Conservation (phyloP, 73 alveolate species). For the Paramecium caudatum region DNA sequence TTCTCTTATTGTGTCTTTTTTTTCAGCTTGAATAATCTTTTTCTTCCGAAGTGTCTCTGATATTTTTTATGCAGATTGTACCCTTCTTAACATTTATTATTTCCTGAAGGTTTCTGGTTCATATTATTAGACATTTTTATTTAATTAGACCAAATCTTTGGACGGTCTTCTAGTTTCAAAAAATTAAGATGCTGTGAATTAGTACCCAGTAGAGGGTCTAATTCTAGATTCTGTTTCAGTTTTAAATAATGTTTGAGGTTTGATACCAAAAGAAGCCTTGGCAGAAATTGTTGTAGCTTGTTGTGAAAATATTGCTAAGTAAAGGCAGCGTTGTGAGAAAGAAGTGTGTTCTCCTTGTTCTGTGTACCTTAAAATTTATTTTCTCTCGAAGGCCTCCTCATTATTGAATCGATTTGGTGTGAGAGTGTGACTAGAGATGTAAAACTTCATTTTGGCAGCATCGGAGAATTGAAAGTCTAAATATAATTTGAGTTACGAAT, state of each 20-base stretch:
- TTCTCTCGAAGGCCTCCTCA: constrained; percentile 65
- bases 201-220: constrained; percentile 15
- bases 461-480: constrained; percentile 50
- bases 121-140: constrained; percentile 38
- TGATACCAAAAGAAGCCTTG: constrained; percentile 18
- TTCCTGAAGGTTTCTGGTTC: constrained; percentile 1
- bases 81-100: not conserved
- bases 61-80: constrained; percentile 27
- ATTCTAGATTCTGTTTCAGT: constrained; percentile 10
- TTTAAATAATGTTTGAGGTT: not conserved
- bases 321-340: constrained; percentile 14
- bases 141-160: constrained; percentile 9
- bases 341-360: constrained; percentile 28
- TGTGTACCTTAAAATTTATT: constrained; percentile 29
- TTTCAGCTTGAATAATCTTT: constrained; percentile 1
- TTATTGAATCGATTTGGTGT: constrained; percentile 62
- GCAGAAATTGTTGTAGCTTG: constrained; percentile 22
- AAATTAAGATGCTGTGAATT: not conserved
- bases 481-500: not conserved
- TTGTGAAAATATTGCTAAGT: constrained; percentile 52
- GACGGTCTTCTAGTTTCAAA: not conserved
- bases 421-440: constrained; percentile 38
- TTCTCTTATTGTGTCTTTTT: not conserved
- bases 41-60: constrained; percentile 36
- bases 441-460: constrained; percentile 56